Evolutionary conservation across 2,329 filamentous ascomycete species (phyloP), one percentile per base, ranked within the genome.

Genomic region (Beauveria australis): DNA sequence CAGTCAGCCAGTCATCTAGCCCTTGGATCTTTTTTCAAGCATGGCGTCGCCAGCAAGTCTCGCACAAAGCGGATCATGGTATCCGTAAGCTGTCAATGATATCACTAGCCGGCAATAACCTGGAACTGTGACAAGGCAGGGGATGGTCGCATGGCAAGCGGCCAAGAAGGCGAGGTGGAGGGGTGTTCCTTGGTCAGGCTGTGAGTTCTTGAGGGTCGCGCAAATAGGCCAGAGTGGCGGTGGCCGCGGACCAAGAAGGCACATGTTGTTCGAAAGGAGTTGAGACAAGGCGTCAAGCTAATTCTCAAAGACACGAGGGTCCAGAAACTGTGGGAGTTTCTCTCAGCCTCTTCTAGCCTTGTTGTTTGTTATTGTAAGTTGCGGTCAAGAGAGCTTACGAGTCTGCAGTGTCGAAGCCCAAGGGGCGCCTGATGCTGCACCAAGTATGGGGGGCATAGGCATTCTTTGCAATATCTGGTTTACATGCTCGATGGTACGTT

Each of bases 91-190:
- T 30, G 28, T 47, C 40, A 12, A 53, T 26, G 57, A 59, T 59
- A 53, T 53, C 57, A 53, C 9, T 59, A 49, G 57, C 53, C 59
- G 59, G 59, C 26, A 61, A 61, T 61, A 61, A 61, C 43, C 59
- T 61, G 59, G 59, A 54, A 46, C 26, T 55, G 52, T 55, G 53
- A 61, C 53, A 37, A 43, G 46, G 43, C 53, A 61, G 53, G 51
- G 59, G 24, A 55, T 61, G 59, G 59, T 26, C 59, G 53, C 59
- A 61, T 49, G 28, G 14, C 44, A 18, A 33, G 33, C 10, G 51
- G 53, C 52, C 44, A 10, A 37, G 33, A 53, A 33, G 47, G 12
- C 37, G 30, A 12, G 12, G 7, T 24, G 52, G 12, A 37, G 43
- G 30, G 51, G 59, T 44, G 53, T 44, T 16, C 12, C 9, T 24